Conservation (phyloP, 352 stramenopile species). For the Elongisporangium prolatum region DNA sequence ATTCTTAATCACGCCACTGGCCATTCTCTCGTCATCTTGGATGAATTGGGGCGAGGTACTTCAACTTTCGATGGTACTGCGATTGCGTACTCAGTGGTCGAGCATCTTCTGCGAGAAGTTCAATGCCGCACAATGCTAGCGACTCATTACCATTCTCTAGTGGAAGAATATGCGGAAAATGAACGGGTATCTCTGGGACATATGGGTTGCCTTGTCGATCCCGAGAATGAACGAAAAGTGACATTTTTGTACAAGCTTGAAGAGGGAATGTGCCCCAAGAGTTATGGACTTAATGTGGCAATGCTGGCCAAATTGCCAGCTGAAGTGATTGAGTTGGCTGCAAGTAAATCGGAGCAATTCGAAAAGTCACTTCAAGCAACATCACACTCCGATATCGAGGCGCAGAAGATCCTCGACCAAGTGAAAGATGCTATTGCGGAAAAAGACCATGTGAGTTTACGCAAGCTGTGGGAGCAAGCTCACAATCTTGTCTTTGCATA, state of each 20-base stretch:
- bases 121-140: constrained; percentile 97
- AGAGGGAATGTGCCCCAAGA: constrained; percentile 95
- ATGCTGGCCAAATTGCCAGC: constrained; percentile 96
- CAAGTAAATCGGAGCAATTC: constrained; percentile 90
- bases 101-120: constrained; percentile 84
- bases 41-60: constrained; percentile 98
- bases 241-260: constrained; percentile 99
- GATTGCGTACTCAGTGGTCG: constrained; percentile 96
- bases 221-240: constrained; percentile 89
- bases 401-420: constrained; percentile 12
- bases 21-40: constrained; percentile 97
- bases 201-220: constrained; percentile 82
- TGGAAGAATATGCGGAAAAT: constrained; percentile 78
- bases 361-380: constrained; percentile 60
- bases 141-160: constrained; percentile 98
- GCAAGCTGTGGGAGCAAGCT: constrained; percentile 3
- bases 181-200: constrained; percentile 63
- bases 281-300: constrained; percentile 99
- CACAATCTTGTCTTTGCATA: background rate
- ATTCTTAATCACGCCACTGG: constrained; percentile 95
- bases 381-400: constrained; percentile 22
- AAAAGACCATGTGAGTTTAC: constrained; percentile 11
- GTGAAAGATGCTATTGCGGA: constrained; percentile 15
- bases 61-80: constrained; percentile 98
- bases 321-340: constrained; percentile 91